Conservation (phyloP, 371 early-diverging fungal genomes). For the Mortierella sp. region DNA sequence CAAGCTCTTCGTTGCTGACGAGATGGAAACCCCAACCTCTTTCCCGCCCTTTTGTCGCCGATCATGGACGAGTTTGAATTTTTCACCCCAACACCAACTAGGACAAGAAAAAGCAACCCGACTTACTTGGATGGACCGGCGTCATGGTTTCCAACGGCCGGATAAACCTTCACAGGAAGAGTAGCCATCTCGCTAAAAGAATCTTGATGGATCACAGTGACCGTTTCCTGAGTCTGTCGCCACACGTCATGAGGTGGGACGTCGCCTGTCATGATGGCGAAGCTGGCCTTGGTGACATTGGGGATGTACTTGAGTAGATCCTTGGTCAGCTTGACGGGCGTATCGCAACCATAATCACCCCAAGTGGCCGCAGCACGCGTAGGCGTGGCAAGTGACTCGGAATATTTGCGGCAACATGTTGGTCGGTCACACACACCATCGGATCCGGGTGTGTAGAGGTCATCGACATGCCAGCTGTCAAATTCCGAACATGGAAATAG, state of each 20-base stretch:
- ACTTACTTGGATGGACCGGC: constrained; percentile 31
- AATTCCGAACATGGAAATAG: neutral
- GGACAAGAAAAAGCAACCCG: too few species aligned
- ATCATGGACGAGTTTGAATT: too few species aligned
- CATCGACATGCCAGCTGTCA: constrained; percentile 66
- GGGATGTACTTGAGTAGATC: constrained; percentile 59
- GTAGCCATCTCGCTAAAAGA: constrained; percentile 58
- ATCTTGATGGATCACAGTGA: constrained; percentile 54
- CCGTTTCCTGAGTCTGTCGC: constrained; percentile 35
- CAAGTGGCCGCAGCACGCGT: constrained; percentile 22
- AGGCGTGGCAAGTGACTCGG: constrained; percentile 8
- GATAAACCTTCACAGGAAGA: constrained; percentile 59
- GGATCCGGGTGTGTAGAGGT: constrained; percentile 61
- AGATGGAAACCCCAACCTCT: too few species aligned
- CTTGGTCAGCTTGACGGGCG: constrained; percentile 58
- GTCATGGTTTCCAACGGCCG: constrained; percentile 69
- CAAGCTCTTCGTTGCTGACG: too few species aligned
- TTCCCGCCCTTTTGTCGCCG: too few species aligned
- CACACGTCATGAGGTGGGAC: constrained; percentile 72
- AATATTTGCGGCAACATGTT: constrained; percentile 63
- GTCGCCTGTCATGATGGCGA: constrained; percentile 69
- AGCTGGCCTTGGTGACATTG: constrained; percentile 53
- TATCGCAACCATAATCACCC: constrained; percentile 64
- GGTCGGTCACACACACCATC: constrained; percentile 64
- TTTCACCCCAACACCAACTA: too few species aligned